These are phyloP conservation scores for Xylaria intraflava DNA, from an alignment of 495 filamentous ascomycete genomes.

Conservation along the genomic window DNA sequence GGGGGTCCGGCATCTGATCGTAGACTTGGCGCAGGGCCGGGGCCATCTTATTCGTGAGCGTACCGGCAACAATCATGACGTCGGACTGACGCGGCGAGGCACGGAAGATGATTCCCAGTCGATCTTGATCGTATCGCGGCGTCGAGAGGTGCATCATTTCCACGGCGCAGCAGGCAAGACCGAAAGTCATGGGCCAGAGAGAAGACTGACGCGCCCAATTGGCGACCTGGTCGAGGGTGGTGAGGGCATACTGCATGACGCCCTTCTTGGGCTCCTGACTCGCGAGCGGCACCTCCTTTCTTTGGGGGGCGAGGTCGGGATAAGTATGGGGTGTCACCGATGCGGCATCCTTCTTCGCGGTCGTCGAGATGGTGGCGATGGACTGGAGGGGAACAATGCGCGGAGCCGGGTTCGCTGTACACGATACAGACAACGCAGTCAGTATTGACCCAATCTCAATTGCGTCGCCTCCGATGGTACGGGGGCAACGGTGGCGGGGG, in stretches of 20 bases:
- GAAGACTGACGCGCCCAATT: constrained; percentile 95
- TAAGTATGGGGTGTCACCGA: constrained; percentile 38
- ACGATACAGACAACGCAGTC: constrained; percentile 5
- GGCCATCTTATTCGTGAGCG: constrained; percentile 97
- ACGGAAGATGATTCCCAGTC: constrained; percentile 94
- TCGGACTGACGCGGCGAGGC: constrained; percentile 92
- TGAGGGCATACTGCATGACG: constrained; percentile 95
- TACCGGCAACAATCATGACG: constrained; percentile 97
- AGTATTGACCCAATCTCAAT: constrained; percentile 7
- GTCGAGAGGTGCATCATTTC: constrained; percentile 99
- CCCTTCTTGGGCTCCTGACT: constrained; percentile 93
- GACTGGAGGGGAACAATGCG: constrained; percentile 55
- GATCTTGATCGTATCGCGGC: constrained; percentile 92
- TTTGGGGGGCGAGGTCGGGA: constrained; percentile 34
- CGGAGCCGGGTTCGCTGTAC: constrained; percentile 53
- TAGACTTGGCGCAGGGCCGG: constrained; percentile 91
- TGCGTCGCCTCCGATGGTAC: not conserved
- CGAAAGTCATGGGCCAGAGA: constrained; percentile 97
- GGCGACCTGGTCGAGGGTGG: constrained; percentile 82
- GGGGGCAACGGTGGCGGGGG: not conserved
- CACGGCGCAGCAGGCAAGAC: constrained; percentile 90
- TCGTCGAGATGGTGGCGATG: constrained; percentile 54
- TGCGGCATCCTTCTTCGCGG: constrained; percentile 51
- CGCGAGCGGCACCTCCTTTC: constrained; percentile 73
- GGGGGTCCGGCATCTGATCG: constrained; percentile 95